Base-by-base conservation (phyloP, 2,329 filamentous ascomycete species). In the Gaeumannomyces sp. region DNA sequence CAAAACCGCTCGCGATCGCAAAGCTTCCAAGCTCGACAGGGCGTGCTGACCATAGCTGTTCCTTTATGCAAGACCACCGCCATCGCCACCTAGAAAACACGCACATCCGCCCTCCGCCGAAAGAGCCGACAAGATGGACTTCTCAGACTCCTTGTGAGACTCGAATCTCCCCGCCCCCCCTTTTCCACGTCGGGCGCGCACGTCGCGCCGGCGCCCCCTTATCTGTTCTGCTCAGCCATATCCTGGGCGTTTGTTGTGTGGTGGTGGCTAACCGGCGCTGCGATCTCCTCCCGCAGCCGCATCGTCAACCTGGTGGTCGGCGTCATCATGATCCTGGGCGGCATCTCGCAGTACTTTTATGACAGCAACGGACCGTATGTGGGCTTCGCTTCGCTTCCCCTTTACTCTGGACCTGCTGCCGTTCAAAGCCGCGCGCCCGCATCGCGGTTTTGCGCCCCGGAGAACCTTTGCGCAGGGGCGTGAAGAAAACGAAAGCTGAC, bases 291-390 rank as follows among this genome's bases (percentile, higher is more conserved):
- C 27, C 16, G 66, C 76, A 98, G 95, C 81, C 95, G 95, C 75
- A 87, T 98, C 75, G 91, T 96, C 77, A 99, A 99, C 84, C 83
- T 99, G 77, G 91, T 82, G 72, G 88, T 96, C 69, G 95, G 89
- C 72, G 89, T 89, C 70, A 85, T 97, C 70, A 96, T 97, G 87
- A 81, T 96, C 61, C 82, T 97, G 61, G 94, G 93, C 69, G 94
- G 93, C 72, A 83, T 93, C 73, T 83, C 82, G 68, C 87, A 91
- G 73, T 88, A 93, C 79, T 90, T 91, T 74, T 58, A n/a, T 6
- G 62, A 59, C n/a, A 74, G 79, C 56, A 73, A 84, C 65, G 71
- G 70, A 65, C 81, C 90, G 86, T 89, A 83, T 74, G 86, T 82
- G 72, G 64, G 77, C 78, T n/a, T 79, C 71, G 75, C 75, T 19